These are phyloP conservation scores for Noccaea bulbosa DNA, from an alignment of 345 rosid genomes.

Conservation along the genomic window DNA sequence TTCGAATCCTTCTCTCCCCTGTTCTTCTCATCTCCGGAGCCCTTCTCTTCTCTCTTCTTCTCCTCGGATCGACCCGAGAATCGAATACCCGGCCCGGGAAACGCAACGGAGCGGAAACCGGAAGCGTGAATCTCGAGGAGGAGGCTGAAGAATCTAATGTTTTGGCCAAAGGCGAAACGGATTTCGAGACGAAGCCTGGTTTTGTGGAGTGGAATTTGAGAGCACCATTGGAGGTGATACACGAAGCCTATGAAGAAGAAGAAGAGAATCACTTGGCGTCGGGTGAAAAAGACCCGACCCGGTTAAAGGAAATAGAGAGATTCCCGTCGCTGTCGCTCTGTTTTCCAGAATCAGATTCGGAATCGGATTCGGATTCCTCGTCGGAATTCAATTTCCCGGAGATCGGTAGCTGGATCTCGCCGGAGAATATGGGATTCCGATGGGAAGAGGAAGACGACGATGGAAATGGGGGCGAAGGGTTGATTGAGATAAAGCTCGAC, in stretches of 20 bases:
- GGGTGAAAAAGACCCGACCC: constrained; percentile 33
- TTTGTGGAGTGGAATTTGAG: constrained; percentile 79
- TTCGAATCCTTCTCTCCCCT: constrained; percentile 53
- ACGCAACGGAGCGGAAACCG: neutral
- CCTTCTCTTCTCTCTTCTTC: constrained; percentile 57
- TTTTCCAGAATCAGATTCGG: constrained; percentile 70
- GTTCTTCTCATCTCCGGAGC: constrained; percentile 54
- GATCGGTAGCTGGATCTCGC: constrained; percentile 48
- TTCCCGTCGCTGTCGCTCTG: constrained; percentile 60
- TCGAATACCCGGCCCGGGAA: constrained; percentile 7
- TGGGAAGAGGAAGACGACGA: constrained; percentile 71
- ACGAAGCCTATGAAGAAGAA: constrained; percentile 60
- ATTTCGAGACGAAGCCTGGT: constrained; percentile 25
- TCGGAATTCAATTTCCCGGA: constrained; percentile 47
- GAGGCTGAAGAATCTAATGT: constrained; percentile 7
- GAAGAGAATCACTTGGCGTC: constrained; percentile 11
- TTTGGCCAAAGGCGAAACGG: neutral
- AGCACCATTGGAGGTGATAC: constrained; percentile 82
- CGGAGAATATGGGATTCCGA: constrained; percentile 44
- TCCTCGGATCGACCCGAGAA: constrained; percentile 50
- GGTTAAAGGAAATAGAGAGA: constrained; percentile 35
- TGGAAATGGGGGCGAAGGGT: constrained; percentile 21
- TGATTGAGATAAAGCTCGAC: constrained; percentile 76
- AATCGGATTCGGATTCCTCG: constrained; percentile 55
- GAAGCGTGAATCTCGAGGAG: neutral